A percentile compares a stretch with the other conserved stretches of the same genome.
Evolutionary conservation across 2,329 filamentous ascomycete genomes (phyloP).

Genomic region (Colletotrichum truncatum): DNA sequence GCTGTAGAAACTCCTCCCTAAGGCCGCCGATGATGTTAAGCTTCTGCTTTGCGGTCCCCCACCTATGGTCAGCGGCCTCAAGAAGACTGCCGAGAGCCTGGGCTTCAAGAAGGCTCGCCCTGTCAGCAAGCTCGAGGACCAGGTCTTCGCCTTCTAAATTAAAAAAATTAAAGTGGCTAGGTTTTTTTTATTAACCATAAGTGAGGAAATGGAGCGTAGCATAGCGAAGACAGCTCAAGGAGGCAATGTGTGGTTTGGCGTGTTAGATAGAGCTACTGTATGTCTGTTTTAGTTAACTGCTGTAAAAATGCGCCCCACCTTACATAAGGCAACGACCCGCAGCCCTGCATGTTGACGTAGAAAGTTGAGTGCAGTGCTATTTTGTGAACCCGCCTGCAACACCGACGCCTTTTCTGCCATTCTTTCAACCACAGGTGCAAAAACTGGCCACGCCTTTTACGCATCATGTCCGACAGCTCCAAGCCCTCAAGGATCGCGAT

Average conservation of each 20-base stretch:
- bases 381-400: neutral
- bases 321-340: conserved; percentile 2
- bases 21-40: conserved; percentile 88
- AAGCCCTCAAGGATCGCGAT: conserved; percentile 30
- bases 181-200: neutral
- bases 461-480: conserved; percentile 26
- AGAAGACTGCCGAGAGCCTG: conserved; percentile 90
- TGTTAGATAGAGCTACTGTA: conserved; percentile 2
- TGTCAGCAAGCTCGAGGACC: conserved; percentile 97
- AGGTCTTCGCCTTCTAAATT: conserved; percentile 92
- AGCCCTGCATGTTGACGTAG: conserved; percentile 28
- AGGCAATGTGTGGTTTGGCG: neutral
- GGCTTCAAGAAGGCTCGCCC: conserved; percentile 93
- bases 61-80: conserved; percentile 95
- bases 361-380: conserved; percentile 15
- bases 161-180: neutral
- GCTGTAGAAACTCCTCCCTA: conserved; percentile 77
- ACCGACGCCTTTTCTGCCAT: neutral
- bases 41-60: conserved; percentile 94
- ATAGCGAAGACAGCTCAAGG: neutral
- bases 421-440: neutral
- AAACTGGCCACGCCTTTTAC: neutral
- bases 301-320: conserved; percentile 1
- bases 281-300: neutral
- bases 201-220: neutral